Evolutionary conservation across 106 monocot genomes (phyloP), one percentile per base, ranked within the genome.

Genomic region (Triglochin maritima): DNA sequence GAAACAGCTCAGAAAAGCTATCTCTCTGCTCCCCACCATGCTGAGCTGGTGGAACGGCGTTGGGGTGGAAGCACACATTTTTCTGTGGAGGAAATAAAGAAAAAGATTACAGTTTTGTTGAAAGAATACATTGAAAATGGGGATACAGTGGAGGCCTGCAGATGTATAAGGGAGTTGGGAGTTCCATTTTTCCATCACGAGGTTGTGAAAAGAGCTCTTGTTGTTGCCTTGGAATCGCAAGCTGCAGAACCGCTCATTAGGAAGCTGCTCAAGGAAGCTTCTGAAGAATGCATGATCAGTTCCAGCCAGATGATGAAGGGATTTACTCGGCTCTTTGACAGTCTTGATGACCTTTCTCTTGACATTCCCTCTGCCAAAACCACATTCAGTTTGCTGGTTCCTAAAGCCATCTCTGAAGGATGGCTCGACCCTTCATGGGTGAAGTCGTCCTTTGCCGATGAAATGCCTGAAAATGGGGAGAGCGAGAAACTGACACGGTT

Each of bases 231-330:
- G 72, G 92, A 93, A 70, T 79, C 68, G 8, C 74, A 65, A 17
- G 53, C 81, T 49, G 83, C 83, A 9, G 83, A 86, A 51, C 66
- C 71, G 9, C 60, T 79, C 45, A 73, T 88, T 12, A 52, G 79
- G n/a, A 81, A 83, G 49, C 79, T 93, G 14, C 63, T 93, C 16
- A 86, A 83, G 63, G 79, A 77, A 77, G 75, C 85, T 17, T 59
- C 81, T 6, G 81, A 85, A 46, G 92, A 79, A 68, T 67, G 79
- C 46, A 58, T 93, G 42, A 93, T 93, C 46, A 93, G 85, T 75
- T 80, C 92, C n/a, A 88, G 81, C 64, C 92, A 93, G 69, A 88
- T 93, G 85, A 55, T 70, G 17, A 93, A 93, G 64, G 92, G 92
- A 3, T 88, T 93, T 48, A 78, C 70, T 63, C 69, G 92, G 51